Conservation (phyloP, 2,329 filamentous ascomycete species). For the Zasmidium cellare region DNA sequence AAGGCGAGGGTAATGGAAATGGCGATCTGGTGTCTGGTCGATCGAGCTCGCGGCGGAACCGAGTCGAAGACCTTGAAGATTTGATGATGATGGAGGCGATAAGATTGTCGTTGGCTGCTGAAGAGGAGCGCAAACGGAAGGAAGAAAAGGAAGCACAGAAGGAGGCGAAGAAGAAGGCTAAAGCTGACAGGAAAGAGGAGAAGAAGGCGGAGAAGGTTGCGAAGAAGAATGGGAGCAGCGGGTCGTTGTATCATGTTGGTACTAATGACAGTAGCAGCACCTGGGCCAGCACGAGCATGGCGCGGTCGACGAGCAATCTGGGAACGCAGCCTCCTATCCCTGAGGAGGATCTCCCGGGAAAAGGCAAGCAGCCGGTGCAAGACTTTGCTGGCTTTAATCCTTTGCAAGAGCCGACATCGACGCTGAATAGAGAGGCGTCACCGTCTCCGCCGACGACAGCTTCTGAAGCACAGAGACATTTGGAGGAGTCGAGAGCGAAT, state of each 20-base stretch:
- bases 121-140: conserved; percentile 87
- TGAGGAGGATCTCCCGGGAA: conserved; percentile 39
- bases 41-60: conserved; percentile 56
- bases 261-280: conserved; percentile 36
- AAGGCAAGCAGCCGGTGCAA: conserved; percentile 50
- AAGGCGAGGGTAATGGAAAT: conserved; percentile 25
- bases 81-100: conserved; percentile 99
- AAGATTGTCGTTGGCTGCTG: conserved; percentile 81
- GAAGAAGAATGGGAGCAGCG: conserved; percentile 62
- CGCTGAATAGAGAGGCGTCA: conserved; percentile 38
- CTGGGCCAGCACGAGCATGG: conserved; percentile 34
- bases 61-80: conserved; percentile 88
- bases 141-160: conserved; percentile 79
- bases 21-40: conserved; percentile 42
- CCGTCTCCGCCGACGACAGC: conserved; percentile 29
- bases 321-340: conserved; percentile 41
- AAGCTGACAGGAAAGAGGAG: conserved; percentile 64
- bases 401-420: conserved; percentile 44
- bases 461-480: conserved; percentile 44
- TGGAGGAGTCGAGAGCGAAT: conserved; percentile 46
- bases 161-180: conserved; percentile 80
- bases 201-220: conserved; percentile 70
- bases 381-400: conserved; percentile 45
- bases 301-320: conserved; percentile 53
- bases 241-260: conserved; percentile 54